phyloP scores from a whole-genome alignment of 768 basidiomycete species.

The Psilocybe sp. region DNA sequence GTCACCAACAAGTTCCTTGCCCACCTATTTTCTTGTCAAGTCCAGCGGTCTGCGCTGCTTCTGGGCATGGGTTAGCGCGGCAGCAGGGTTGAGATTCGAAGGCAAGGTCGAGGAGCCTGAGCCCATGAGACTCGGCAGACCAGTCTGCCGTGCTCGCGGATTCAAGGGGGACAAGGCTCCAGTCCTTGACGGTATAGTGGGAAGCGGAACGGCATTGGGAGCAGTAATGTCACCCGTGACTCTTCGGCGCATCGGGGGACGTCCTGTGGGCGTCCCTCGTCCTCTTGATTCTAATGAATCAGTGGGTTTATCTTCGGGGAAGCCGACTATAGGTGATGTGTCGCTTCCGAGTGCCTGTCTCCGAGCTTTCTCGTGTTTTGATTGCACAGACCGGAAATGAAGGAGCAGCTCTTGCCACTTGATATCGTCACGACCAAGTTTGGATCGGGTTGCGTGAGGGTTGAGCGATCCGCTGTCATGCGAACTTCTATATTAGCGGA shows the following conservation, averaged over 20 bases:
- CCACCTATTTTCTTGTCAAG: constrained; percentile 23
- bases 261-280: constrained; percentile 21
- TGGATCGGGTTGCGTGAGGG: constrained; percentile 62
- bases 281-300: constrained; percentile 24
- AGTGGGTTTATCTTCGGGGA: constrained; percentile 40
- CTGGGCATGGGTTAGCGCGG: constrained; percentile 33
- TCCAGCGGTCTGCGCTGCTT: constrained; percentile 30
- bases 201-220: constrained; percentile 21
- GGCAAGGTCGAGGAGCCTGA: constrained; percentile 13
- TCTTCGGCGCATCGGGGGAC: constrained; percentile 57
- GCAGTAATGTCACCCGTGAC: constrained; percentile 52
- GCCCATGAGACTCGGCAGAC: constrained; percentile 30
- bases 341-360: constrained; percentile 74
- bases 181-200: constrained; percentile 30
- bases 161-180: constrained; percentile 72
- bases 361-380: constrained; percentile 88
- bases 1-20: background rate
- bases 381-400: constrained; percentile 90
- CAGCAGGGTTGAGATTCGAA: constrained; percentile 23
- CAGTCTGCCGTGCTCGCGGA: constrained; percentile 58
- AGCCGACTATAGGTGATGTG: constrained; percentile 44
- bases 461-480: constrained; percentile 19
- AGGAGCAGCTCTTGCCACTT: constrained; percentile 94
- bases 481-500: background rate
- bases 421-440: constrained; percentile 82